Evolutionary conservation across 2,329 filamentous ascomycete species (phyloP).

Genomic region (Beauveria medogensis): DNA sequence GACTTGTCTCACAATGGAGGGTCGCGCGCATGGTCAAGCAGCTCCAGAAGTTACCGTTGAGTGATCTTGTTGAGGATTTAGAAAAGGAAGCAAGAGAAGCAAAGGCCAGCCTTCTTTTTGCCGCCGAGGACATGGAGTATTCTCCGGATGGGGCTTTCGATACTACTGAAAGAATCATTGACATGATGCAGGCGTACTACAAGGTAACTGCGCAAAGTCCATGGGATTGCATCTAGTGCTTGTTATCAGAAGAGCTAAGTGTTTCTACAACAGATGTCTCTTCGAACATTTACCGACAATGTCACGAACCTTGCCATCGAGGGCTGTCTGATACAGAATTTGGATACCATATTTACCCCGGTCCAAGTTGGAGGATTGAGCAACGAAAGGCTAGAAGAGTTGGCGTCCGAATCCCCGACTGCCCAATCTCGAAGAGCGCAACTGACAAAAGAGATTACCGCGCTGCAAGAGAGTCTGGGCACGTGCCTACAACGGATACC

Average conservation of each 20-base stretch:
- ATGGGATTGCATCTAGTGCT: background rate
- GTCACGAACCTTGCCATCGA: conserved; percentile 40
- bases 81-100: background rate
- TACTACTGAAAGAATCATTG: conserved; percentile 31
- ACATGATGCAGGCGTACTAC: conserved; percentile 38
- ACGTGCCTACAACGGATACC: background rate
- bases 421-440: conserved; percentile 11
- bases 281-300: conserved; percentile 36
- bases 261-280: conserved; percentile 15
- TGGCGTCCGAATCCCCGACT: conserved; percentile 26
- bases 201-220: conserved; percentile 17
- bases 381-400: conserved; percentile 20
- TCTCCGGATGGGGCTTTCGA: conserved; percentile 20
- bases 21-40: conserved; percentile 8
- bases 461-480: conserved; percentile 4
- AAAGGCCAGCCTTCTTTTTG: background rate
- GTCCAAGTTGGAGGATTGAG: conserved; percentile 27
- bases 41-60: background rate
- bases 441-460: background rate
- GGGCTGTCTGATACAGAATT: conserved; percentile 34
- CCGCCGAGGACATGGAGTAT: conserved; percentile 7
- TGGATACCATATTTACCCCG: conserved; percentile 34
- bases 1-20: conserved; percentile 12
- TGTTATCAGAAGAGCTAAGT: background rate
- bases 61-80: background rate